Base-by-base conservation (phyloP, 1,139 yeast genomes). In the Lodderomyces jiufengensis region DNA sequence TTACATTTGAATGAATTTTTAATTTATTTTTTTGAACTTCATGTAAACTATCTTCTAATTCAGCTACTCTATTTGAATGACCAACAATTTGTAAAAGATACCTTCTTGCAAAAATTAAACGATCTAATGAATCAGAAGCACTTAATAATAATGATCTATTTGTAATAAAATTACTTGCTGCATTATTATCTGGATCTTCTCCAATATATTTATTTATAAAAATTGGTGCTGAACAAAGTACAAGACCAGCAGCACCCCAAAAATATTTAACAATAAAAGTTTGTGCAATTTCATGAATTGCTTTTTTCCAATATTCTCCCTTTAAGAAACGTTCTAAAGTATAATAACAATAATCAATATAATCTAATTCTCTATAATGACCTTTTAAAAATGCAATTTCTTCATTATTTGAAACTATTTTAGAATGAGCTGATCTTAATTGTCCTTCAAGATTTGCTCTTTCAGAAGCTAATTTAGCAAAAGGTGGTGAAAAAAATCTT, bases 231-330 rank as follows among this genome's bases (percentile, higher is more conserved):
- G 95, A 81, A 63, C 97, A 90, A 36, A 90, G 69, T 1, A 82
- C 78, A 43, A 90, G 72, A 5, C 97, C 97, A 31, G 94, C 86
- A 3, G 96, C 97, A 42, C 97, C 97, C 94, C 97, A 84, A 38
- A 88, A 78, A 59, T 90, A 90, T 57, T 90, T 90, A 42, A 90
- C 92, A 44, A 87, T 80, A 52, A 88, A 90, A 39, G 77, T 85
- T 55, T 82, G 90, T 29, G 84, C 88, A 55, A 73, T 80, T 62
- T 76, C 95, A 61, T 76, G 86, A 16, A 83, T 59, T 1, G 86
- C 88, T 52, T 81, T 70, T 46, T 85, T 80, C 63, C 88, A 78
- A 44, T 85, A 75, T 50, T 86, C 94, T 61, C 81, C 74, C 51
- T 84, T 80, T 45, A 82, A 73, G 60, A 88, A 92, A 44, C 83